Percentiles rank a stretch among this genome's conserved stretches.
Evolutionary conservation across 164 flowering plant species (phyloP).

Genomic region (Nymphaea colorata): DNA sequence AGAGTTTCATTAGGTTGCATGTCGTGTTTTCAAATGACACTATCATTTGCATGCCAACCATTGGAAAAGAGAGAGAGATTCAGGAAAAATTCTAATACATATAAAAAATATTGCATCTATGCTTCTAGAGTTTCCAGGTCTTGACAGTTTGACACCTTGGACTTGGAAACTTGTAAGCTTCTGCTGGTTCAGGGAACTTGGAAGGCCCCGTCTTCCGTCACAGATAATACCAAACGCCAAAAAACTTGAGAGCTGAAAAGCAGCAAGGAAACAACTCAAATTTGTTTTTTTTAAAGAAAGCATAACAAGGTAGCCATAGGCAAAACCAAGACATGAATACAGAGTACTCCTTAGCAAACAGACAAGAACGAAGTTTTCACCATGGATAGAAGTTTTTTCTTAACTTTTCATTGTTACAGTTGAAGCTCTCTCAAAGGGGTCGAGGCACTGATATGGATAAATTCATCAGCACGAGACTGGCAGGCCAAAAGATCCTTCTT

Average conservation of each 20-base stretch:
- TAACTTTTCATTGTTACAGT: no score
- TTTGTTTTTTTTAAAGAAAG: neutral
- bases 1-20: neutral
- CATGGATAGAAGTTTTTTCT: neutral
- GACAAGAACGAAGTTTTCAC: neutral
- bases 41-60: neutral
- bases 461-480: no score
- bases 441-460: no score
- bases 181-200: neutral
- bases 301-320: neutral
- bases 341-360: neutral
- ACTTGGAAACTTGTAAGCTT: neutral
- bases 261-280: neutral
- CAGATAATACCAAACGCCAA: neutral
- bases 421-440: no score
- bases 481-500: no score
- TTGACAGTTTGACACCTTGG: neutral
- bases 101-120: no score
- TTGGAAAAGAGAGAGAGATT: neutral
- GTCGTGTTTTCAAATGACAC: neutral
- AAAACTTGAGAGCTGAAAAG: neutral
- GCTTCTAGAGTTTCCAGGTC: neutral
- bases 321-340: neutral
- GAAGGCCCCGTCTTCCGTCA: neutral
- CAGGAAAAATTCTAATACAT: neutral